phyloP scores from a whole-genome alignment of 495 filamentous ascomycete genomes.

The Talaromyces proteolyticus region DNA sequence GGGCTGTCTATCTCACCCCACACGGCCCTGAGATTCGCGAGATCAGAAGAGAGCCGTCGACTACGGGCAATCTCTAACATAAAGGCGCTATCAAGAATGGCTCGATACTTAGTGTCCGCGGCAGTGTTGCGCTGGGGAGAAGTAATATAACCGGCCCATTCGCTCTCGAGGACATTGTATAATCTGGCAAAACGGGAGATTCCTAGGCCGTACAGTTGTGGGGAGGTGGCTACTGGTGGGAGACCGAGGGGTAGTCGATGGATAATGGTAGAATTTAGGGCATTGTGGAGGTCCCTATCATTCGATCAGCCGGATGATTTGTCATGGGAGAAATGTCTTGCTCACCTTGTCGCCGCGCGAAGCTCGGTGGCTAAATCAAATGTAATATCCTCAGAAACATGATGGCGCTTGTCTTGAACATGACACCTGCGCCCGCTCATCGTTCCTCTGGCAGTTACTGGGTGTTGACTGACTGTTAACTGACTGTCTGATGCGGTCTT shows the following conservation, averaged over 20 bases:
- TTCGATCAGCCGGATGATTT: not conserved
- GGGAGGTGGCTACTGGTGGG: not conserved
- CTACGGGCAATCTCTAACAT: conserved; percentile 1
- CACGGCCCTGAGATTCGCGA: not conserved
- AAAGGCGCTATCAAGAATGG: not conserved
- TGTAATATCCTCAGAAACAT: not conserved
- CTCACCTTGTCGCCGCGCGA: not conserved
- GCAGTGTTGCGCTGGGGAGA: not conserved
- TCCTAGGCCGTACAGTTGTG: conserved; percentile 1
- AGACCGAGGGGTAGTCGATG: conserved; percentile 24
- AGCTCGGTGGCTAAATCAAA: not conserved
- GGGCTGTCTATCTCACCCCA: not conserved
- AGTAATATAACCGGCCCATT: conserved; percentile 2
- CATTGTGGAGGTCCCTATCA: not conserved
- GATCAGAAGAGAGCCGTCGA: conserved; percentile 1
- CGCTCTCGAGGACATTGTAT: conserved; percentile 3
- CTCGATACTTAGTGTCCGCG: not conserved
- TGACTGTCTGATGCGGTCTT: no score
- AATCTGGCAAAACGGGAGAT: conserved; percentile 3
- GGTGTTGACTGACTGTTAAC: no score
- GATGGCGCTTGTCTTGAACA: no score
- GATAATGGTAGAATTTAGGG: conserved; percentile 19
- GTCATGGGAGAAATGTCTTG: not conserved
- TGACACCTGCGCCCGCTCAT: no score
- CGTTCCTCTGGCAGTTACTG: no score